These are phyloP conservation scores for Coprinopsis marcescibilis DNA, from an alignment of 768 basidiomycete species.

Conservation along the genomic window DNA sequence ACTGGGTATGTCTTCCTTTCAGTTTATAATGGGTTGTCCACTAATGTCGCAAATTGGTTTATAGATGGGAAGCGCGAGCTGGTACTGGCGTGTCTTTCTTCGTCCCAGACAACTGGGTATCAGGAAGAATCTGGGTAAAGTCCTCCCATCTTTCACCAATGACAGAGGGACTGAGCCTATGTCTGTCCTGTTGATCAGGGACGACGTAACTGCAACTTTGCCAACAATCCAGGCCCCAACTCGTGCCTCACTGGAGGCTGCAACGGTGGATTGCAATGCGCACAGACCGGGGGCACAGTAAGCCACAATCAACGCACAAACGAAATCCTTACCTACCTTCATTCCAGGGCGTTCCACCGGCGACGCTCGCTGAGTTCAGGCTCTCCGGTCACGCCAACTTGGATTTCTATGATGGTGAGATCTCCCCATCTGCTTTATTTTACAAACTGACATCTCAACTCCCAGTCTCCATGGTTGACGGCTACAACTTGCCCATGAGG, in stretches of 20 bases:
- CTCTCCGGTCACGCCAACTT: no score
- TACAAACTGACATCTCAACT: no score
- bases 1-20: slow-evolving; percentile 39
- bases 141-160: no score
- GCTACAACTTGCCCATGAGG: slow-evolving; percentile 55
- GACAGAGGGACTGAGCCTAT: no score
- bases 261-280: slow-evolving; percentile 56
- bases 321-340: no score
- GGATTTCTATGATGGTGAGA: not conserved
- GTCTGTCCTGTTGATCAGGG: slow-evolving; percentile 41
- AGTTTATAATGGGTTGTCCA: not conserved
- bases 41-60: not conserved
- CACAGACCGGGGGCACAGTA: slow-evolving; percentile 39
- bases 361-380: no score
- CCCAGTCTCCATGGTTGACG: slow-evolving; percentile 64
- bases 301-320: no score
- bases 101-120: slow-evolving; percentile 61
- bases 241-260: slow-evolving; percentile 58
- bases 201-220: slow-evolving; percentile 54
- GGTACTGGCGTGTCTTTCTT: slow-evolving; percentile 35
- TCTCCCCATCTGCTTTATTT: no score
- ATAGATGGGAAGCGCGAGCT: slow-evolving; percentile 32
- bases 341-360: no score
- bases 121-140: slow-evolving; percentile 53
- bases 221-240: slow-evolving; percentile 37